Percentiles rank a stretch among this genome's conserved stretches.
Conservation (phyloP, 2,329 filamentous ascomycete genomes). For the Colletotrichum magnum region DNA sequence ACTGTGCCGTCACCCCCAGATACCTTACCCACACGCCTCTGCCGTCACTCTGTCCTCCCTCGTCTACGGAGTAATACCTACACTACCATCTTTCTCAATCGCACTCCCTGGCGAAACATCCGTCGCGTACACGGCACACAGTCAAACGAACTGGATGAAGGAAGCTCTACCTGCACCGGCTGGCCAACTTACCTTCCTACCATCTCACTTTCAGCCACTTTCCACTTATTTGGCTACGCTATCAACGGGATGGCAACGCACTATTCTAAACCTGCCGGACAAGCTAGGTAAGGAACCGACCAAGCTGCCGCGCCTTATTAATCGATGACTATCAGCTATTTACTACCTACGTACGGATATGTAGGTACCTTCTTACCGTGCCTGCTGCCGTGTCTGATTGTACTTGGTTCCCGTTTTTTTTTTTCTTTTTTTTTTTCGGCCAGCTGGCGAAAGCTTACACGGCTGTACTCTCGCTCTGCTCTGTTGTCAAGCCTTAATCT, state of each 20-base stretch:
- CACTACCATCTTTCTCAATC: neutral
- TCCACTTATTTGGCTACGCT: slow-evolving; percentile 20
- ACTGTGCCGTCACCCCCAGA: slow-evolving; percentile 30
- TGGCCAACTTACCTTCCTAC: slow-evolving; percentile 7
- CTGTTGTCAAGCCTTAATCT: neutral
- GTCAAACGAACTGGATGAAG: slow-evolving; percentile 14
- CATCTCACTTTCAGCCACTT: slow-evolving; percentile 10
- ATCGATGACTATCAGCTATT: too few relatives aligned
- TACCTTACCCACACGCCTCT: slow-evolving; percentile 38
- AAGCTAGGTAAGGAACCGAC: slow-evolving; percentile 3
- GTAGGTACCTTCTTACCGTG: too few relatives aligned
- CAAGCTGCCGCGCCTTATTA: slow-evolving; percentile 12
- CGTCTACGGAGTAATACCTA: neutral
- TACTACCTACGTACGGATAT: too few relatives aligned
- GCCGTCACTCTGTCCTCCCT: slow-evolving; percentile 7
- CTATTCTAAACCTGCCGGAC: slow-evolving; percentile 26
- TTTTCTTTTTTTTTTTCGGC: too few relatives aligned
- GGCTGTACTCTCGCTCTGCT: neutral
- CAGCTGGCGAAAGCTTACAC: too few relatives aligned
- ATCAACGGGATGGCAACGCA: slow-evolving; percentile 36
- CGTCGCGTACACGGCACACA: slow-evolving; percentile 11
- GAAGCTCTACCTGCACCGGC: slow-evolving; percentile 29
- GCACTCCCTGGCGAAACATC: slow-evolving; percentile 37
- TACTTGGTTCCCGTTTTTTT: too few relatives aligned
- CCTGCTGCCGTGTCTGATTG: too few relatives aligned